Evolutionary conservation across 768 basidiomycete genomes (phyloP), one percentile per base, ranked within the genome.

Genomic region (Mycena crocata): DNA sequence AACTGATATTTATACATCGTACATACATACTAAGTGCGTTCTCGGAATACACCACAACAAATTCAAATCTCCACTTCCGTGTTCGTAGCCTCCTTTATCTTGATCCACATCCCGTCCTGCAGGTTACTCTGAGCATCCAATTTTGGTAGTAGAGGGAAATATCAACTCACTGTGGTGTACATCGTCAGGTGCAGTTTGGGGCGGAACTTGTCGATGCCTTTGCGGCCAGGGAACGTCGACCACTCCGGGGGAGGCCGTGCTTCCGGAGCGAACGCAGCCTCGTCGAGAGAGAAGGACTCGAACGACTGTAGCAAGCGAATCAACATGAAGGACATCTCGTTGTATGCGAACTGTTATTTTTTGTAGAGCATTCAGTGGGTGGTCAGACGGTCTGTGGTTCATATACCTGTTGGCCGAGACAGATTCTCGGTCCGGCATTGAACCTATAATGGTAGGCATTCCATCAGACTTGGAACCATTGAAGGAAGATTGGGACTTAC

Each of bases 251-350:
- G 83, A 2, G 80, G 74, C 12, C 71, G 74, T 1, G 77, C 75
- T 30, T 69, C 75, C 1, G 75, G 71, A 35, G 75, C 66, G 24
- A 81, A 81, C 0, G 75, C 76, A 9, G 76, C 75, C 23, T 74
- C 73, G 24, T 78, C 81, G 26, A 84, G 71, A 3, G 70, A 68
- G 45, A 86, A 59, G 0, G 75, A 71, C 3, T 75, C 75, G 68
- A 84, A 83, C 7, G 64, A 58, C 67, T 86, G 85, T 3, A 86
- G 70, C 14, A 86, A 68, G 24, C 82, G 79, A 55, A 83, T 76
- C 50, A 70, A 56, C 64, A 70, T 62, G 45, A 70, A 70, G 30
- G 64, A 62, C 68, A 70, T 70, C 48, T 70, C 68, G 51, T 70
- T 70, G 52, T 70, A 70, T 2, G 68, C 64, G 46, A 70, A 70